Percentiles rank a stretch among this genome's conserved stretches.
Evolutionary conservation across 495 filamentous ascomycete species (phyloP).

Genomic region (Aspergillus coremiiformis): DNA sequence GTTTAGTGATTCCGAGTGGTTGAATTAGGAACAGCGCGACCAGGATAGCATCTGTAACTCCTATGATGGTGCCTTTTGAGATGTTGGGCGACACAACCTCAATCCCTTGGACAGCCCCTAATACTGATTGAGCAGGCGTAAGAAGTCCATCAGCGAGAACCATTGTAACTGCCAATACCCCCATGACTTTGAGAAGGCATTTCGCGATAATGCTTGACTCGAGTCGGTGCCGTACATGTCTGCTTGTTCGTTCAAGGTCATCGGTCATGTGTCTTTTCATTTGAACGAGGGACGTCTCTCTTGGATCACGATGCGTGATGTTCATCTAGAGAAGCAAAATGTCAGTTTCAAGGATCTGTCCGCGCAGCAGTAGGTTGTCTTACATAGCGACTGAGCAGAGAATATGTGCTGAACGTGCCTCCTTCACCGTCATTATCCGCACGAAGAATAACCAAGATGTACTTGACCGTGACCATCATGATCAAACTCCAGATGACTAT

Average conservation of each 20-base stretch:
- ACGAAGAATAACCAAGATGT: slow-evolving; percentile 57
- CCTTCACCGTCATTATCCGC: slow-evolving; percentile 75
- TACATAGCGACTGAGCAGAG: slow-evolving; percentile 63
- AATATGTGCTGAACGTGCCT: slow-evolving; percentile 67
- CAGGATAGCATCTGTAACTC: slow-evolving; percentile 60
- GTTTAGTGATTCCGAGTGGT: slow-evolving; percentile 59
- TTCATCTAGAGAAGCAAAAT: slow-evolving; percentile 10
- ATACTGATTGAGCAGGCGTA: slow-evolving; percentile 19
- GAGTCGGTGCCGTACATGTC: slow-evolving; percentile 45
- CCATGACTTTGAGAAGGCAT: slow-evolving; percentile 54
- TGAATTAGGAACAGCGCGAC: slow-evolving; percentile 62
- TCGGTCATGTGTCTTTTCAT: slow-evolving; percentile 53
- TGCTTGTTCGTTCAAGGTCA: slow-evolving; percentile 47
- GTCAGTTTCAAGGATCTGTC: not conserved
- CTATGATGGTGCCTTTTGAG: slow-evolving; percentile 49
- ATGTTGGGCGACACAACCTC: slow-evolving; percentile 39
- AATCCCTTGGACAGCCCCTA: slow-evolving; percentile 41
- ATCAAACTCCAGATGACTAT: slow-evolving; percentile 69
- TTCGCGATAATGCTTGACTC: slow-evolving; percentile 50
- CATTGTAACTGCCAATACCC: slow-evolving; percentile 63
- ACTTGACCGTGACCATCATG: slow-evolving; percentile 69
- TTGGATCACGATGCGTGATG: slow-evolving; percentile 19
- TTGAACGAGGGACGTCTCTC: slow-evolving; percentile 40
- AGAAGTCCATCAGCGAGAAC: slow-evolving; percentile 50
- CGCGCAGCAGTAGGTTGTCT: slow-evolving; percentile 10